These are phyloP conservation scores for Polychytrium aggregatum DNA, from an alignment of 192 early-diverging fungal genomes.

Conservation along the genomic window DNA sequence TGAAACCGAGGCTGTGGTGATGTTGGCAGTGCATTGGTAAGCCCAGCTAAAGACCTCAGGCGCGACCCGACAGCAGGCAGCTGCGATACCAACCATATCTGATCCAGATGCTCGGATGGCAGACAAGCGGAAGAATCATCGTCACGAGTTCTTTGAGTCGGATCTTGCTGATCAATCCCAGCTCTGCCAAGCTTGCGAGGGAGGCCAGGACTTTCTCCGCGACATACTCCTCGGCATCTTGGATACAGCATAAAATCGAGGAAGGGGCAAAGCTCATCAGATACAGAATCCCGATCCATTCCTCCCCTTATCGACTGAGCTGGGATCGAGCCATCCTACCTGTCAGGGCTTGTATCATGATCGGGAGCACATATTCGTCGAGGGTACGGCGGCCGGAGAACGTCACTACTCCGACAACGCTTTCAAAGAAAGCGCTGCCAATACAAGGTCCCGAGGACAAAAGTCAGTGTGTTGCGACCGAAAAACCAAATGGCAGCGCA, in stretches of 20 bases:
- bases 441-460: not conserved
- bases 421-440: constrained; percentile 82
- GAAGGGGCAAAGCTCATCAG: too few species aligned
- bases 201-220: constrained; percentile 80
- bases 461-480: too few species aligned
- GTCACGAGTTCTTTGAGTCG: constrained; percentile 62
- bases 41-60: too few species aligned
- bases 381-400: constrained; percentile 78
- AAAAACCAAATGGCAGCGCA: too few species aligned
- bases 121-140: constrained; percentile 59
- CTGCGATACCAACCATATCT: constrained; percentile 53
- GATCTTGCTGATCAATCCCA: constrained; percentile 64
- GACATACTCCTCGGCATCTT: constrained; percentile 86
- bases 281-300: too few species aligned
- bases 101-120: constrained; percentile 76
- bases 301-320: too few species aligned
- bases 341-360: constrained; percentile 76
- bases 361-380: constrained; percentile 86
- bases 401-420: constrained; percentile 77
- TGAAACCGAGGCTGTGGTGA: constrained; percentile 57
- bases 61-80: too few species aligned
- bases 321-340: too few species aligned
- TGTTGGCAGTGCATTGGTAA: not conserved
- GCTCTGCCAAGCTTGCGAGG: constrained; percentile 63
- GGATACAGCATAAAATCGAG: too few species aligned